Evolutionary conservation across 371 early-diverging fungal species (phyloP), one percentile per base, ranked within the genome.

Genomic region (Syncephalastrum sp.): DNA sequence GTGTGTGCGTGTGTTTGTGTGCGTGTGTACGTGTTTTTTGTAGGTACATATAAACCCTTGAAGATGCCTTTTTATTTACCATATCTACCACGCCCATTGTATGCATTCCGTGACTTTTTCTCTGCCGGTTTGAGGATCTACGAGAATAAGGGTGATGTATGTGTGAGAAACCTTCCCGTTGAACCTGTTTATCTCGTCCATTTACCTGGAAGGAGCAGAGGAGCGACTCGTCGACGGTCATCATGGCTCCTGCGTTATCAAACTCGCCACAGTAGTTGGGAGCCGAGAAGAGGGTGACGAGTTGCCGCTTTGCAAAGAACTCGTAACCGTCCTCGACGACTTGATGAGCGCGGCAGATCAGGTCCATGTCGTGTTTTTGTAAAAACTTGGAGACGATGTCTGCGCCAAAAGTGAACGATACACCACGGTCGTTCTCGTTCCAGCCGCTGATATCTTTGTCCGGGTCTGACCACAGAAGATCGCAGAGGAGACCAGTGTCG

Each of bases 201-300:
- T 21, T 21, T 71, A 90, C 83, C 76, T 88, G 89, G 79, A 90
- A 91, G 38, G 87, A 88, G 61, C 95, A 94, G 76, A 95, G 87
- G 58, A 99, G 82, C 29, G 94, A 89, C 67, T 95, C 93, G 72
- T 96, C 95, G 27, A 99, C 97, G 60, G 90, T 91, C 97, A 99
- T 96, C 85, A 99, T 95, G 5, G 97, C 98, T 13, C 96, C 99
- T 3, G 95, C 91, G 71, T 96, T 97, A 63, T 93, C 95, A 64
- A 94, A 96, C 79, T 93, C 94, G 50, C 95, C 95, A 72, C 96
- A 96, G 70, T 96, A 97, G 72, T 96, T 96, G 49, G 97, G 97
- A 16, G 96, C 97, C 25, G 92, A 92, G 67, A 97, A 98, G 52
- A 98, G 68, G 3, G 97, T 98, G 1, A 95, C 94, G 52, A 98